Conservation (phyloP, 2,329 filamentous ascomycete genomes). For the Stagonosporopsis chrysanthemi region DNA sequence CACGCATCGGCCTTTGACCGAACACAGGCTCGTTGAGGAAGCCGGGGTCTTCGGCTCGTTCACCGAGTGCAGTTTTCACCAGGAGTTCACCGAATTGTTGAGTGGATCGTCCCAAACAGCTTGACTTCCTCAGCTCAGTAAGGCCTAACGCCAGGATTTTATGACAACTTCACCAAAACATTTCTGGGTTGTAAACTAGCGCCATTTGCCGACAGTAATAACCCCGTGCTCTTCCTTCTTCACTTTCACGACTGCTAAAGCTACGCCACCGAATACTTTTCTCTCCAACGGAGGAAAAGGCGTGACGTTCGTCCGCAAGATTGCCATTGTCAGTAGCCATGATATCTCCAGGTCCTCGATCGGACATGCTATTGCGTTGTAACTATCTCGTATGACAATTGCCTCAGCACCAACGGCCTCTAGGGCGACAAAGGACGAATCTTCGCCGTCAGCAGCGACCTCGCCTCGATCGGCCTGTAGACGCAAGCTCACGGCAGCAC, state of each 20-base stretch:
- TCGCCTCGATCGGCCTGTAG: background rate
- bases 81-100: background rate
- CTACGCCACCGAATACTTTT: constrained; percentile 39
- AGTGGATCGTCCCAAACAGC: background rate
- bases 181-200: background rate
- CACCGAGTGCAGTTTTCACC: constrained; percentile 2
- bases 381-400: constrained; percentile 28
- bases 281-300: constrained; percentile 28
- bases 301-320: constrained; percentile 34
- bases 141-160: background rate
- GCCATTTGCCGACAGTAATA: background rate
- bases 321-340: constrained; percentile 39
- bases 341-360: constrained; percentile 55
- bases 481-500: background rate
- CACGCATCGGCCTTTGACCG: constrained; percentile 31
- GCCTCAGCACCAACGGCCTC: constrained; percentile 54
- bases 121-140: background rate
- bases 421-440: background rate
- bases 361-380: constrained; percentile 52
- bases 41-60: constrained; percentile 8
- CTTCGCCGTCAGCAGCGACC: background rate
- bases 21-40: constrained; percentile 18
- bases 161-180: background rate
- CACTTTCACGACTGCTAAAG: constrained; percentile 34
- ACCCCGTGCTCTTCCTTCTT: background rate